Evolutionary conservation across 148 eudicot genomes (phyloP).

Genomic region (Diospyros kaki): DNA sequence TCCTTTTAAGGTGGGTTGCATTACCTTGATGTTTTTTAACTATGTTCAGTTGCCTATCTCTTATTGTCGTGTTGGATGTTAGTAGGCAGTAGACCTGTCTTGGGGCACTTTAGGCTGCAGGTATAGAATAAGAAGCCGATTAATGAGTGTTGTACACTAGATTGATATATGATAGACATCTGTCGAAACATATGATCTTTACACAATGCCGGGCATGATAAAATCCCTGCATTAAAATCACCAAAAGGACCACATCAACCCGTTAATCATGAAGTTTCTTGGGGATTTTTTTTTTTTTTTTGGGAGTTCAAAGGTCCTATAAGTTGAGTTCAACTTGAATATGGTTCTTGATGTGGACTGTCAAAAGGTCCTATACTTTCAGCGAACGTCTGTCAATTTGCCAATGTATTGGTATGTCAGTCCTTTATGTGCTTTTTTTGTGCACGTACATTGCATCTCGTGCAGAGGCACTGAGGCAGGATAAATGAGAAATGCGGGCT

Average conservation of each 20-base stretch:
- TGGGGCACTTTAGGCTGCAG: not conserved
- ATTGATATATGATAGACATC: not conserved
- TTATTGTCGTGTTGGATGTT: not conserved
- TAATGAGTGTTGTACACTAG: not conserved
- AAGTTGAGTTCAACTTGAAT: not conserved
- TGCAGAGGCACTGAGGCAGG: slow-evolving; percentile 83
- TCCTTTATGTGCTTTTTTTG: not conserved
- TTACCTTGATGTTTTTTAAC: no score
- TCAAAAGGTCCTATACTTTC: slow-evolving; percentile 90
- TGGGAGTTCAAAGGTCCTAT: not conserved
- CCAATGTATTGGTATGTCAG: not conserved
- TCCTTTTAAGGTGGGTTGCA: no score
- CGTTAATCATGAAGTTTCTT: not conserved
- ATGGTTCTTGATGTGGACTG: no score
- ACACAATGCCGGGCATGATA: not conserved
- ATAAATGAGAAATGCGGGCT: slow-evolving; percentile 83
- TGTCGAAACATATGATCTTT: not conserved
- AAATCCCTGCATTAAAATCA: not conserved
- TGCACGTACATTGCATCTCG: slow-evolving; percentile 7
- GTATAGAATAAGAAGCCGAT: not conserved
- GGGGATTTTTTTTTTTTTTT: not conserved
- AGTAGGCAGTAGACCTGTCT: not conserved
- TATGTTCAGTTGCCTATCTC: no score
- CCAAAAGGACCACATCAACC: not conserved
- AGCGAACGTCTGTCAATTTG: slow-evolving; percentile 54